Percentiles rank a stretch among this genome's conserved stretches.
These are phyloP conservation scores for Heliosperma pusillum DNA, from an alignment of 148 eudicot genomes.

Conservation along the genomic window DNA sequence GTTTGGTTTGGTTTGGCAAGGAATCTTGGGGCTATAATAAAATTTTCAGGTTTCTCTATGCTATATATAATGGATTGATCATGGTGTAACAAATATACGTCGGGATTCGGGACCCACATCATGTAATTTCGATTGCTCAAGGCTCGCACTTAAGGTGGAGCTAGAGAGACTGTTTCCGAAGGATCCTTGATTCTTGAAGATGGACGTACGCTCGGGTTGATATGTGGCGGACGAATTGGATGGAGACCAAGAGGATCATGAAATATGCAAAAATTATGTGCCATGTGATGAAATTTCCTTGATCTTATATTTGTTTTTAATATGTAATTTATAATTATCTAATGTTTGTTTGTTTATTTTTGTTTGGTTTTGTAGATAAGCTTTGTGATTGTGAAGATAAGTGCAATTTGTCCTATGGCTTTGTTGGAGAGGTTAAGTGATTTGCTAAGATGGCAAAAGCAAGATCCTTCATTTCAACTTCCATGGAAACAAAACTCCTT, in stretches of 20 bases:
- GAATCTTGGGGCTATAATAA: constrained; percentile 28
- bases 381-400: constrained; percentile 74
- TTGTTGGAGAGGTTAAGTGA: constrained; percentile 66
- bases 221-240: constrained; percentile 5
- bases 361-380: constrained; percentile 55
- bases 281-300: constrained; percentile 14
- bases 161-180: not conserved
- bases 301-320: not conserved
- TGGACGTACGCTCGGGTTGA: not conserved
- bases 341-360: constrained; percentile 5
- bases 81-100: not conserved
- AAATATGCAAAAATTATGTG: constrained; percentile 28
- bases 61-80: constrained; percentile 14
- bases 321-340: not conserved
- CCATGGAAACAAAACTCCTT: constrained; percentile 80
- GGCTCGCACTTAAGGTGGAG: constrained; percentile 18
- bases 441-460: constrained; percentile 71
- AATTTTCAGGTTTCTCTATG: constrained; percentile 24
- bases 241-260: constrained; percentile 5
- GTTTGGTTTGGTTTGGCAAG: constrained; percentile 15
- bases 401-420: constrained; percentile 62
- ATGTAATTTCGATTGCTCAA: not conserved
- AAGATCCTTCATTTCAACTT: constrained; percentile 52
- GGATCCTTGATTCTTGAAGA: not conserved
- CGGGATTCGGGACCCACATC: not conserved